Evolutionary conservation across 192 early-diverging fungal genomes (phyloP).

Genomic region (Diversispora epigaea): DNA sequence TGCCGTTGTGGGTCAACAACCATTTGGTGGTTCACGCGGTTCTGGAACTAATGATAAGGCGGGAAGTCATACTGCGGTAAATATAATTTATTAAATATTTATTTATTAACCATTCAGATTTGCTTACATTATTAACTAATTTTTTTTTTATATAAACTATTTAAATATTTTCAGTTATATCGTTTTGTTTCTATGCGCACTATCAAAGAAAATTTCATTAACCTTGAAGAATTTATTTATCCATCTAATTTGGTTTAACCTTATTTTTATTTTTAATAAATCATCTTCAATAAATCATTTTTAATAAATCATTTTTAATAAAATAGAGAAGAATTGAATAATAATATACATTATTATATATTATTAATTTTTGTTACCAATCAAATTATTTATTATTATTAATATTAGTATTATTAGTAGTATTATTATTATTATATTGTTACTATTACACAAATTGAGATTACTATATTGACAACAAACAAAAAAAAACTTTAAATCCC

Average conservation of each 20-base stretch:
- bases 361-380: no score
- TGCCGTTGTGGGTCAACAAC: slow-evolving; percentile 96
- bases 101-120: neutral
- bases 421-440: no score
- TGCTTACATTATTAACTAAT: neutral
- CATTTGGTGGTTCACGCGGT: slow-evolving; percentile 91
- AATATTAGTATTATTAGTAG: no score
- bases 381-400: no score
- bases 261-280: no score
- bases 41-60: slow-evolving; percentile 99
- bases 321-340: no score
- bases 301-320: neutral
- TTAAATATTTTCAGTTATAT: slow-evolving; percentile 50
- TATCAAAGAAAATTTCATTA: slow-evolving; percentile 94
- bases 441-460: no score
- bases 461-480: no score
- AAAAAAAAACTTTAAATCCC: no score
- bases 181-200: slow-evolving; percentile 92
- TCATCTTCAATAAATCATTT: no score
- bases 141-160: neutral
- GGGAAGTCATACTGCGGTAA: slow-evolving; percentile 68
- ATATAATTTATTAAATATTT: neutral
- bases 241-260: slow-evolving; percentile 77
- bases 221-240: slow-evolving; percentile 75
- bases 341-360: no score